Evolutionary conservation across 139 green algal species (phyloP), one percentile per base, ranked within the genome.

Genomic region (Deuterostichococcus epilithicus): DNA sequence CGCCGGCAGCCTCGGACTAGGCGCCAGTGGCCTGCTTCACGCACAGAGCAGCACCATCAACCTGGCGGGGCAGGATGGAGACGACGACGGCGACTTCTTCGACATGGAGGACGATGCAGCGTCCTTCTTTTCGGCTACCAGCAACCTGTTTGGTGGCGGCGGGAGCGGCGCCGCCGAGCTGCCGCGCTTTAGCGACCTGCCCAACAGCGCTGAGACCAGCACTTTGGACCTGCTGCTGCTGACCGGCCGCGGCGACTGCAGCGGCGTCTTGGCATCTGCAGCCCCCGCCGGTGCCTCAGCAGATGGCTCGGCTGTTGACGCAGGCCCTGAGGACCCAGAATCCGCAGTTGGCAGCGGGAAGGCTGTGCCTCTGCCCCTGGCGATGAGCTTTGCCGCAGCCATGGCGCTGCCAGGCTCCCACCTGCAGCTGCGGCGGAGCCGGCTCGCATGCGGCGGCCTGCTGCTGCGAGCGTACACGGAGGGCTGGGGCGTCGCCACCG

Each of bases 401-500:
- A 5, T n/a, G 10, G 52, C 52, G 20, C 18, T 63, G 10, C 52
- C 52, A 63, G 52, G 52, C 13, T 5, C 3, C 10, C 18, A 20
- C 28, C 26, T 36, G 30, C 47, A 32, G 65, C 45, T 39, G 66
- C 75, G 52, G 34, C 30, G 33, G 32, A 20, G n/a, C 15, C 38
- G 35, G 3, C 26, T 80, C 47, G 36, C 5, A n/a, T 38, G 74
- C 5, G 35, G 35, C 30, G 22, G n/a, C 13, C 36, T 84, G 15
- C 66, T 59, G 5, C 33, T 83, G 36, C 73, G 69, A 23, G 59
- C 65, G 0, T 70, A 82, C 33, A 34, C 75, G 0, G 37, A 75
- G 0, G 80, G 75, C 30, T 84, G 80, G 80, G 68, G 78, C 38
- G 66, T 78, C 5, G 71, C 72, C 10, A 67, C 36, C 10, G 42